Evolutionary conservation across 139 green algal genomes (phyloP).

Genomic region (Micromonas commoda): DNA sequence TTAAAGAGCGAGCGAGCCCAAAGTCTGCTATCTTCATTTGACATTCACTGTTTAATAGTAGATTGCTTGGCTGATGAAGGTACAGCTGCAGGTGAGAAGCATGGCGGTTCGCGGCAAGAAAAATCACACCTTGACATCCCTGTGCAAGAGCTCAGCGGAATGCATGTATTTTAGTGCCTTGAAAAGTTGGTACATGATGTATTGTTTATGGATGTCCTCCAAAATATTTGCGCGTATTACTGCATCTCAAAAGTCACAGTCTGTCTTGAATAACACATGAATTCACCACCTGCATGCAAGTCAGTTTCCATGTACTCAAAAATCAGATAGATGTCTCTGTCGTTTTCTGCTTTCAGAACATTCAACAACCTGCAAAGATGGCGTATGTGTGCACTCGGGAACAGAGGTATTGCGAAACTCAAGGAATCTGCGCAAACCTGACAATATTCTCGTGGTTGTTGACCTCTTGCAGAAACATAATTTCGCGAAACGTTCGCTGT

Average conservation of each 20-base stretch:
- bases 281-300: conserved; percentile 3
- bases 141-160: conserved; percentile 84
- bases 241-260: conserved; percentile 33
- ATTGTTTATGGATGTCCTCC: conserved; percentile 95
- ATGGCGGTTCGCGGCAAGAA: not conserved
- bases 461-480: conserved; percentile 97
- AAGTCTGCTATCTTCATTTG: conserved; percentile 96
- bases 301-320: conserved; percentile 90
- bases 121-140: conserved; percentile 74
- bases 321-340: conserved; percentile 90
- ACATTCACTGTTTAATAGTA: conserved; percentile 97
- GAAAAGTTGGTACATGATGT: conserved; percentile 99
- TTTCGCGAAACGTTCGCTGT: conserved; percentile 94
- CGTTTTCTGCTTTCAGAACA: conserved; percentile 93
- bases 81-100: not conserved
- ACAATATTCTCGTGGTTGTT: conserved; percentile 92
- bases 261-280: not conserved
- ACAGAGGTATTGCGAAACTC: too few relatives aligned
- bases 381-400: too few relatives aligned
- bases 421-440: too few relatives aligned
- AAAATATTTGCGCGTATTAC: conserved; percentile 93
- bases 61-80: conserved; percentile 75
- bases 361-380: conserved; percentile 76
- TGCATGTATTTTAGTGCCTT: conserved; percentile 96
- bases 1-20: conserved; percentile 74